Conservation (phyloP, 1,284 basidiomycete species). For the Naganishia cerealis region DNA sequence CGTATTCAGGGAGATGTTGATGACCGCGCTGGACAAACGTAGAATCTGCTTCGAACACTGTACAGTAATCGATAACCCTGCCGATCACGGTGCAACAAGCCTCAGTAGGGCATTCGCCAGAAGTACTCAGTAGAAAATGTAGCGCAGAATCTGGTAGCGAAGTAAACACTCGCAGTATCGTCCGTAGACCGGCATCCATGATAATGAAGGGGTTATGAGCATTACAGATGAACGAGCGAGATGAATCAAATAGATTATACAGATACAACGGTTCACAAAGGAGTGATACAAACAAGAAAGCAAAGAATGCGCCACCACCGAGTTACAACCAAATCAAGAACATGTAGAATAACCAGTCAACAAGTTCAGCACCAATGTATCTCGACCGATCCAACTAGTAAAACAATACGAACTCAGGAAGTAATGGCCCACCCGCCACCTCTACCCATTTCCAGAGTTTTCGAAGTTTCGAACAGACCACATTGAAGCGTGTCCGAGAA, state of each 20-base stretch:
- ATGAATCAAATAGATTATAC: not conserved
- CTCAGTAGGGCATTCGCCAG: constrained; percentile 42
- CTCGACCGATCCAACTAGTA: not conserved
- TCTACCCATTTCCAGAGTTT: constrained; percentile 9
- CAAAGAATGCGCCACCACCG: not conserved
- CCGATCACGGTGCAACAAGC: constrained; percentile 63
- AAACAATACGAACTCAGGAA: constrained; percentile 22
- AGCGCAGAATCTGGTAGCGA: too few relatives aligned
- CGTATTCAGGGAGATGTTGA: constrained; percentile 56
- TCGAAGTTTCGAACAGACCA: not conserved
- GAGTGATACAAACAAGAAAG: not conserved
- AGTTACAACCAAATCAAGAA: constrained; percentile 4
- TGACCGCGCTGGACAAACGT: constrained; percentile 60
- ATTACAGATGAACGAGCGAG: not conserved
- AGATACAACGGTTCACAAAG: not conserved
- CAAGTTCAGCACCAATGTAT: constrained; percentile 18
- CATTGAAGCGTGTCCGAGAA: constrained; percentile 21
- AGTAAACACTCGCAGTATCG: too few relatives aligned
- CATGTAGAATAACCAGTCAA: not conserved
- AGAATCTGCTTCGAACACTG: constrained; percentile 66
- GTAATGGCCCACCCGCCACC: constrained; percentile 18
- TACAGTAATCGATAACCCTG: constrained; percentile 67
- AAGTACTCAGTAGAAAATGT: not conserved
- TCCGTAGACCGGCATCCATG: too few relatives aligned
- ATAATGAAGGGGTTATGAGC: not conserved